Evolutionary conservation across 2,329 filamentous ascomycete species (phyloP), one percentile per base, ranked within the genome.

Genomic region (Nemania serpens): DNA sequence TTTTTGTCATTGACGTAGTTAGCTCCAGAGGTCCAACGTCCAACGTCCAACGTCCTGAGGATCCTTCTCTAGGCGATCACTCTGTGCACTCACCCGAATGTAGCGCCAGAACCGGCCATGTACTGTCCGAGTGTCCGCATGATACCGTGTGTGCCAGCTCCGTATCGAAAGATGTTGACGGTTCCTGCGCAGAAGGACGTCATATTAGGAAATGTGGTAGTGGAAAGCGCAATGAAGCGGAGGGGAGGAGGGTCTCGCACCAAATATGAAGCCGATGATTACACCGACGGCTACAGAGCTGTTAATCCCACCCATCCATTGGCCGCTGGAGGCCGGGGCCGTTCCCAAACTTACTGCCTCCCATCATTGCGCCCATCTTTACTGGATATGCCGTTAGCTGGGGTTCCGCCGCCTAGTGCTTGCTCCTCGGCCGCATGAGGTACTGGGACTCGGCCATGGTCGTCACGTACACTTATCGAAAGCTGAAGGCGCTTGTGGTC

Each of bases 291-390:
- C 95, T 98, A 71, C 13, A 62, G 20, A 42, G 43, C 42, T 36
- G 42, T 58, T 29, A 70, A 61, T 15, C 12, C 17, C n/a, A n/a
- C 15, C 22, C 12, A 25, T 10, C 17, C 12, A 22, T 4, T 25
- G 20, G 9, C 2, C 3, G 10, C 22, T 25, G n/a, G n/a, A n/a
- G n/a, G n/a, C 34, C 12, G 5, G 2, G 2, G 6, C 12, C 0
- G 37, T n/a, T 4, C 11, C 50, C 36, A 29, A 54, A 86, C 93
- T 72, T 90, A 98, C 94, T 96, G 76, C 93, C 91, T 70, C 95
- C 95, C 93, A 98, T 98, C 89, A 99, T 89, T 65, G 91, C 93
- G 70, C 95, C 95, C 93, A 98, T 97, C 83, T 97, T 97, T 77
- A 93, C 93, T 96, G 20, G 75, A 70, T 52, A 68, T 56, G 61